Conservation (phyloP, 768 basidiomycete genomes). For the Boletus sp. region DNA sequence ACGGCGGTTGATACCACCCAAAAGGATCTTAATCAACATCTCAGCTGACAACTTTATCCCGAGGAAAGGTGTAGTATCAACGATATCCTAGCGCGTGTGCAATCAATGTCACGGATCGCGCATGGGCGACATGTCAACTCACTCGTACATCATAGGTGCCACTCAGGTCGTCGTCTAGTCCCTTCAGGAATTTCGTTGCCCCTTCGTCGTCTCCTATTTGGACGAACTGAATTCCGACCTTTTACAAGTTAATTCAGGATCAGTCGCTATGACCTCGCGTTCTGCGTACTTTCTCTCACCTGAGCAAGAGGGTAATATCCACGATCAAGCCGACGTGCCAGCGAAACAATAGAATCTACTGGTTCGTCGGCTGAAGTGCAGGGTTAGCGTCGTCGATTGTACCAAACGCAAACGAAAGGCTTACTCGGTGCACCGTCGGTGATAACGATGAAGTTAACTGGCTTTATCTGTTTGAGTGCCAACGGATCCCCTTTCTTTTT, state of each 20-base stretch:
- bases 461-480: constrained; percentile 42
- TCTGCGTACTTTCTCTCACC: constrained; percentile 29
- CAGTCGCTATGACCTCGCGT: not conserved
- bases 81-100: constrained; percentile 52
- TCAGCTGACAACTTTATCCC: constrained; percentile 44
- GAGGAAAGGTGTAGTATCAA: constrained; percentile 62
- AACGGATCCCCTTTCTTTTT: constrained; percentile 21
- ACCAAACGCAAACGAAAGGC: constrained; percentile 14
- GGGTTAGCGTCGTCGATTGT: not conserved
- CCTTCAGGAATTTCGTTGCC: constrained; percentile 44
- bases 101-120: not conserved
- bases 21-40: constrained; percentile 57
- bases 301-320: constrained; percentile 52
- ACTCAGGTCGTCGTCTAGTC: constrained; percentile 59
- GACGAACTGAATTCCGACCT: constrained; percentile 72
- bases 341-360: constrained; percentile 43
- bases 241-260: constrained; percentile 7
- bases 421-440: constrained; percentile 64
- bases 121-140: constrained; percentile 4
- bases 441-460: constrained; percentile 57
- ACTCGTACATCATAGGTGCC: constrained; percentile 44
- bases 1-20: constrained; percentile 65
- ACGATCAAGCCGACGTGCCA: constrained; percentile 51
- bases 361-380: constrained; percentile 48
- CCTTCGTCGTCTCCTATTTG: constrained; percentile 55